These are phyloP conservation scores for Chenopodium berlandieri DNA, from an alignment of 148 eudicot species.

Conservation along the genomic window DNA sequence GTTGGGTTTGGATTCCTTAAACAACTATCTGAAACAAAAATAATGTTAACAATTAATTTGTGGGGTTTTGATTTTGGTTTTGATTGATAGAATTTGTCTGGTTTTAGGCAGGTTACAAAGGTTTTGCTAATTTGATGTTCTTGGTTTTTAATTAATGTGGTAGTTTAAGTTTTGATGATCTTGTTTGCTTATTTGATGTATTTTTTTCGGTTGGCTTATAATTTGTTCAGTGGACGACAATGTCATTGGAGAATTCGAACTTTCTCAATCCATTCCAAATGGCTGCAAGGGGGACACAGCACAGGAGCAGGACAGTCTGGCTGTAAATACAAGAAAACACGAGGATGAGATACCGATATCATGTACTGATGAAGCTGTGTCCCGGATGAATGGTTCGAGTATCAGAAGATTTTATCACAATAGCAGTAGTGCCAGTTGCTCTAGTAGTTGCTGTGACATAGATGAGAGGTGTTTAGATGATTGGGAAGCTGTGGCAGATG, in stretches of 20 bases:
- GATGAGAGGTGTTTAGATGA: constrained; percentile 64
- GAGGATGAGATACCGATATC: constrained; percentile 13
- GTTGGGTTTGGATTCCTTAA: neutral
- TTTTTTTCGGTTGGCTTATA: neutral
- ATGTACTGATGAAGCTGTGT: constrained; percentile 41
- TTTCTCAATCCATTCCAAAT: constrained; percentile 9
- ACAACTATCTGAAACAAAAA: neutral
- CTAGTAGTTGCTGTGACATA: constrained; percentile 47
- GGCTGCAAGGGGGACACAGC: neutral
- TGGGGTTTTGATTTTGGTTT: neutral
- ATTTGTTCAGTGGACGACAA: constrained; percentile 20
- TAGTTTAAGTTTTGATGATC: neutral
- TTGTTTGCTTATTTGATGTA: constrained; percentile 6
- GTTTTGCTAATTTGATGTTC: neutral
- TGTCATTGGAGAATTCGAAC: constrained; percentile 1
- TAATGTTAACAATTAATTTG: neutral
- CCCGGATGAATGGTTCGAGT: constrained; percentile 40
- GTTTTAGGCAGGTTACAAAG: neutral
- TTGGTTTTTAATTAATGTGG: neutral
- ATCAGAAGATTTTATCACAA: constrained; percentile 39
- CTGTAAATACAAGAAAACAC: constrained; percentile 17
- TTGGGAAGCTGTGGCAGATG: constrained; percentile 95
- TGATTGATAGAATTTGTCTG: neutral
- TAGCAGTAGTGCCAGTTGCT: constrained; percentile 43
- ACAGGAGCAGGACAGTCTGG: constrained; percentile 10